phyloP scores from a whole-genome alignment of 108 stramenopile genomes.

The Hondaea fermentalgiana region DNA sequence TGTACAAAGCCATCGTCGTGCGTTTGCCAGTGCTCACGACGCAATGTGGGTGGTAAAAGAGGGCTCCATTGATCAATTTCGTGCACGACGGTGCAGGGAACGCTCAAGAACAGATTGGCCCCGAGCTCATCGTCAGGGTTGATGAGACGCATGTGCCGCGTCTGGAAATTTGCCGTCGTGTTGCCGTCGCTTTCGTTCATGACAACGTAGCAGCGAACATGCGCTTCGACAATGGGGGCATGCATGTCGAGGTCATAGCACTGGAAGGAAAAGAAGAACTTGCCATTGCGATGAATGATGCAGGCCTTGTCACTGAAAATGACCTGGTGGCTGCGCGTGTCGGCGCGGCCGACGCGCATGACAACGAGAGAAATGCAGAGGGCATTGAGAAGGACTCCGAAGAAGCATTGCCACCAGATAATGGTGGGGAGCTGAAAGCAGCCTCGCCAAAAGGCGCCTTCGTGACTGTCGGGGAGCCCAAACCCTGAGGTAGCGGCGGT shows the following conservation, averaged over 20 bases:
- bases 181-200: background rate
- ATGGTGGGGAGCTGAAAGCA: slow-evolving; percentile 37
- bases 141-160: slow-evolving; percentile 24
- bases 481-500: slow-evolving; percentile 71
- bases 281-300: slow-evolving; percentile 28
- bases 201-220: slow-evolving; percentile 67
- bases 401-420: slow-evolving; percentile 42
- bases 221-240: slow-evolving; percentile 70
- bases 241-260: slow-evolving; percentile 60
- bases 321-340: slow-evolving; percentile 57
- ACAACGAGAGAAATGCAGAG: slow-evolving; percentile 64
- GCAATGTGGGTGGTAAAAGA: slow-evolving; percentile 20
- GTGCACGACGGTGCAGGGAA: slow-evolving; percentile 26
- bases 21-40: background rate
- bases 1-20: background rate
- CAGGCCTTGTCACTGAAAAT: slow-evolving; percentile 63
- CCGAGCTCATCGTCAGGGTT: slow-evolving; percentile 33
- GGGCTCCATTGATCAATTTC: slow-evolving; percentile 23
- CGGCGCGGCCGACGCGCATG: slow-evolving; percentile 47
- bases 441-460: slow-evolving; percentile 58
- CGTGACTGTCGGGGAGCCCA: slow-evolving; percentile 36
- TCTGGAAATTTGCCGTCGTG: slow-evolving; percentile 1
- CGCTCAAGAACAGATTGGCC: background rate
- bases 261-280: slow-evolving; percentile 31
- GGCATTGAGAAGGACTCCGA: slow-evolving; percentile 68